Conservation (phyloP, 768 basidiomycete genomes). For the Mycena galericulata region DNA sequence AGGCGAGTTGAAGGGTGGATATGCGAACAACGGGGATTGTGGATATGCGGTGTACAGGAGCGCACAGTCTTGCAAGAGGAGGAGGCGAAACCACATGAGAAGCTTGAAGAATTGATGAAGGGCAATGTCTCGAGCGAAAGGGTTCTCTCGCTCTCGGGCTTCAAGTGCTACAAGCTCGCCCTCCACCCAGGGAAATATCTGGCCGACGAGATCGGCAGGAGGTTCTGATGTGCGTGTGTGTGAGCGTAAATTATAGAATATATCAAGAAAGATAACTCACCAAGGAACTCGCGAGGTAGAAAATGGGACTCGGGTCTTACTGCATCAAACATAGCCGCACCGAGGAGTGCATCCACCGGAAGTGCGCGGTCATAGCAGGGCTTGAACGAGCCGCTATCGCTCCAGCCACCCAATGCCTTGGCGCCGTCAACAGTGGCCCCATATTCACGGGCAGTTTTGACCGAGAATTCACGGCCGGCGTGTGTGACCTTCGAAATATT, state of each 20-base stretch:
- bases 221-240: constrained; percentile 28
- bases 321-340: constrained; percentile 47
- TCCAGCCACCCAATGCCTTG: constrained; percentile 50
- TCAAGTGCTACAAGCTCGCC: constrained; percentile 24
- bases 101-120: constrained; percentile 42
- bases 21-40: too few species aligned
- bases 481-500: constrained; percentile 48
- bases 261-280: constrained; percentile 31
- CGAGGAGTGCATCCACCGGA: constrained; percentile 45
- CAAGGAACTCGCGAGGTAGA: constrained; percentile 37
- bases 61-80: constrained; percentile 47
- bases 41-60: too few species aligned
- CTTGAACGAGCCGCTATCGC: constrained; percentile 38
- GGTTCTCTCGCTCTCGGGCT: neutral
- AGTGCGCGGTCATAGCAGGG: constrained; percentile 45
- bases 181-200: constrained; percentile 46
- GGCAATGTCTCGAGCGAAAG: constrained; percentile 37
- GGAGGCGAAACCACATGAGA: constrained; percentile 37
- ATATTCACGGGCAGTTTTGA: constrained; percentile 42
- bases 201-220: constrained; percentile 27
- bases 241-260: neutral
- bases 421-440: constrained; percentile 41
- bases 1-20: too few species aligned
- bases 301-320: constrained; percentile 42
- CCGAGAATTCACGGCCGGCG: constrained; percentile 43